phyloP scores from a whole-genome alignment of 1,284 basidiomycete genomes.

The Pyrrhoderma noxium region DNA sequence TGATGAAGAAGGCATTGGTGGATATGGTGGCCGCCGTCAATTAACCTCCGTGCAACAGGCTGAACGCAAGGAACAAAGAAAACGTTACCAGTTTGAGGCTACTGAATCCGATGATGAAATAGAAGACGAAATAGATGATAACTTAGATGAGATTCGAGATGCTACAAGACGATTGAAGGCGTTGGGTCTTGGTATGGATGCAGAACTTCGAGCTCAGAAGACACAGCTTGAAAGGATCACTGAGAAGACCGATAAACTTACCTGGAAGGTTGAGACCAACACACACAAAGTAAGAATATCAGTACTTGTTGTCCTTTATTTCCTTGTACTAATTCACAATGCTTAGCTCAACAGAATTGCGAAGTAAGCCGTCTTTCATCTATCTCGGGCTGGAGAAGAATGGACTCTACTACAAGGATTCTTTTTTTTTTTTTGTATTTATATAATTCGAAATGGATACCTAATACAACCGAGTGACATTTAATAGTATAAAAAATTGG shows the following conservation, averaged over 20 bases:
- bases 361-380: background rate
- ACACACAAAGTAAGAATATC: conserved; percentile 54
- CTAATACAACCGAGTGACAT: no score
- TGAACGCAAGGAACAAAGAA: conserved; percentile 60
- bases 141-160: conserved; percentile 84
- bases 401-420: background rate
- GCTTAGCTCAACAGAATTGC: conserved; percentile 11
- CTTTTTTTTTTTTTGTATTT: background rate
- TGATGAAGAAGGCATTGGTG: conserved; percentile 34
- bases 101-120: conserved; percentile 93
- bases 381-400: no score
- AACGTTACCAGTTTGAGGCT: conserved; percentile 92
- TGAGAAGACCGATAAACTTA: conserved; percentile 61
- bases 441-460: background rate
- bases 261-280: conserved; percentile 57
- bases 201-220: conserved; percentile 77
- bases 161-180: conserved; percentile 80
- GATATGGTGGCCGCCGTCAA: conserved; percentile 36
- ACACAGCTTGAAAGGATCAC: conserved; percentile 59
- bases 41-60: conserved; percentile 42
- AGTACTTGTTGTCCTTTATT: background rate
- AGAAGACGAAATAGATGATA: conserved; percentile 87
- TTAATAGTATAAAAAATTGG: no score
- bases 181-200: conserved; percentile 77
- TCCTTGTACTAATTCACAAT: background rate